Conservation (phyloP, 2,329 filamentous ascomycete species). For the Metarhizium anisopliae region DNA sequence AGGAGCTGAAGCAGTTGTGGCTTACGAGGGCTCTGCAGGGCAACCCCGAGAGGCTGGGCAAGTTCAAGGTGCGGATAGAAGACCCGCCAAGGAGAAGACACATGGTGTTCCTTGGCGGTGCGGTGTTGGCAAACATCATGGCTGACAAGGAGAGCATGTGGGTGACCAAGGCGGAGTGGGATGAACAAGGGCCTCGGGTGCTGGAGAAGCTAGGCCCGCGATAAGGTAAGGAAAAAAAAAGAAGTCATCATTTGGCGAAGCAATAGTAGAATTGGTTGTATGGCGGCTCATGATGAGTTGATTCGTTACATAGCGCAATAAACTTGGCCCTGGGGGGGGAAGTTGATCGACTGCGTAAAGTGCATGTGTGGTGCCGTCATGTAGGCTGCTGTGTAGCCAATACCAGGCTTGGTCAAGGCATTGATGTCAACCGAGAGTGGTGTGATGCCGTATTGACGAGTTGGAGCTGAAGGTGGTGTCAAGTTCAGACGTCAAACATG, state of each 20-base stretch:
- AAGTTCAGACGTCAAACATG: no score
- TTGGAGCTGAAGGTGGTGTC: no score
- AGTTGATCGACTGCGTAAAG: background rate
- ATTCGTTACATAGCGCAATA: conserved; percentile 1
- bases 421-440: no score
- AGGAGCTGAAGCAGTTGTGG: conserved; percentile 98
- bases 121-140: conserved; percentile 97
- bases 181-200: conserved; percentile 77
- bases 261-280: background rate
- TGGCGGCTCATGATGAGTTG: background rate
- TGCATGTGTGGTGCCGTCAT: no score
- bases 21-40: conserved; percentile 82
- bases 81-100: conserved; percentile 91
- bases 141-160: conserved; percentile 99
- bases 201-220: conserved; percentile 90
- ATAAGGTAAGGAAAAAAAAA: conserved; percentile 33
- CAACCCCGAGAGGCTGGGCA: conserved; percentile 88
- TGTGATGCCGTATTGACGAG: no score
- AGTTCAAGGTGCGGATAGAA: conserved; percentile 99
- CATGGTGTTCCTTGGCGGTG: conserved; percentile 98
- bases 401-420: no score
- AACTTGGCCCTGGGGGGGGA: background rate
- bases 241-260: background rate
- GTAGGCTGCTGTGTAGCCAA: no score
- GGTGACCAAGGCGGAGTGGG: conserved; percentile 95